Percentiles rank a stretch among this genome's conserved stretches.
These are phyloP conservation scores for Royoungia palumana DNA, from an alignment of 768 basidiomycete genomes.

Conservation along the genomic window DNA sequence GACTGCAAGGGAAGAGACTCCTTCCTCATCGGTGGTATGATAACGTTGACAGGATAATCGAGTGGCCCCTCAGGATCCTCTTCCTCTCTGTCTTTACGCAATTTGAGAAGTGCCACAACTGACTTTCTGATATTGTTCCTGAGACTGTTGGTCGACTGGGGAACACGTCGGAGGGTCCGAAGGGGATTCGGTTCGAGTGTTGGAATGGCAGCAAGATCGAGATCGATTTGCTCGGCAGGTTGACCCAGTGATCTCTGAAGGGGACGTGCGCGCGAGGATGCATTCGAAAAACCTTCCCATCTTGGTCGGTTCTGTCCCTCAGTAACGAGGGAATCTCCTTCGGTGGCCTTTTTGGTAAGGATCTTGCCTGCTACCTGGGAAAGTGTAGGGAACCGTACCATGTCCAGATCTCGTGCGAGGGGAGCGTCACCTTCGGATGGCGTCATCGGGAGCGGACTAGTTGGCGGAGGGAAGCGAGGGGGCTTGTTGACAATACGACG, in stretches of 20 bases:
- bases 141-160: constrained; percentile 2
- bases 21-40: constrained; percentile 11
- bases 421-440: background rate
- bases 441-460: background rate
- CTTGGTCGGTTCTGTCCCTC: constrained; percentile 1
- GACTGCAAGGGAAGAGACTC: constrained; percentile 11
- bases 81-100: constrained; percentile 1
- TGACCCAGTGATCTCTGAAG: background rate
- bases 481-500: background rate
- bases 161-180: constrained; percentile 10
- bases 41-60: constrained; percentile 13
- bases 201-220: constrained; percentile 15
- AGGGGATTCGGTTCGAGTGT: constrained; percentile 1
- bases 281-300: background rate
- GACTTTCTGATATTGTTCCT: constrained; percentile 4
- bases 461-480: background rate
- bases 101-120: constrained; percentile 7
- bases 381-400: constrained; percentile 13
- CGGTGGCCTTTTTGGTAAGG: constrained; percentile 1
- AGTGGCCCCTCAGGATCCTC: constrained; percentile 10
- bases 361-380: constrained; percentile 17
- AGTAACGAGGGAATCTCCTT: background rate
- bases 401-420: background rate
- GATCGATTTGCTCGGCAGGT: constrained; percentile 6
- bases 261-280: background rate